phyloP scores from a whole-genome alignment of 2,329 filamentous ascomycete genomes.

The Pestalotiopsis sp. region DNA sequence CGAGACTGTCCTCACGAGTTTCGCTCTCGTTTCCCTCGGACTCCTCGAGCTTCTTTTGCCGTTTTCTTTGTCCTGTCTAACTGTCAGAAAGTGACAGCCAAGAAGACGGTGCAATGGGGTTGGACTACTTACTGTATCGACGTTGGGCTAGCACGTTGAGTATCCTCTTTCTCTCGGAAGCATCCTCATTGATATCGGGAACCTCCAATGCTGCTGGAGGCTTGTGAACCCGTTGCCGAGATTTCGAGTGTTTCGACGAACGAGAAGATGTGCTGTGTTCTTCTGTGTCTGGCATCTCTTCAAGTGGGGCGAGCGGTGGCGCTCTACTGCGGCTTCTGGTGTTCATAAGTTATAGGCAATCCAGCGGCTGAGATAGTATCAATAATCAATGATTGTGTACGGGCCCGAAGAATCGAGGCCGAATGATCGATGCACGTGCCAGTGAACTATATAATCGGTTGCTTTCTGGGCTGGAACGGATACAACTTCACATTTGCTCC shows the following conservation, averaged over 20 bases:
- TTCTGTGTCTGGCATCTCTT: neutral
- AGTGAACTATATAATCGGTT: neutral
- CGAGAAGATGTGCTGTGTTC: neutral
- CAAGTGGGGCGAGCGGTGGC: neutral
- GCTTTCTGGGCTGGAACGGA: neutral
- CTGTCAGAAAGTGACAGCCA: neutral
- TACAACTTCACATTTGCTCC: neutral
- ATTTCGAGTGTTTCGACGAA: conserved; percentile 18
- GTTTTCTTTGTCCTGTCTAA: conserved; percentile 14
- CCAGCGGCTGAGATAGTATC: neutral
- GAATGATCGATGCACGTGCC: neutral
- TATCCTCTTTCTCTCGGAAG: conserved; percentile 52
- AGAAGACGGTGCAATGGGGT: neutral
- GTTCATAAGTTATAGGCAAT: neutral
- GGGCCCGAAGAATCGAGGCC: neutral
- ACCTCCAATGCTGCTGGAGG: conserved; percentile 40
- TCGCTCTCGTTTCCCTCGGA: neutral
- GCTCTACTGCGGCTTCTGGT: neutral
- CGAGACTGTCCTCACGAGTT: neutral
- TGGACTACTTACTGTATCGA: conserved; percentile 43
- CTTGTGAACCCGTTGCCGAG: conserved; percentile 41
- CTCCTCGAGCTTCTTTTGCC: conserved; percentile 1
- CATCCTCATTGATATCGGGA: conserved; percentile 50
- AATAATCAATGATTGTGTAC: neutral
- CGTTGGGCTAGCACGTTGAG: conserved; percentile 56